Base-by-base conservation (phyloP, 805 yeast genomes). In the Nakazawaea pomicola region DNA sequence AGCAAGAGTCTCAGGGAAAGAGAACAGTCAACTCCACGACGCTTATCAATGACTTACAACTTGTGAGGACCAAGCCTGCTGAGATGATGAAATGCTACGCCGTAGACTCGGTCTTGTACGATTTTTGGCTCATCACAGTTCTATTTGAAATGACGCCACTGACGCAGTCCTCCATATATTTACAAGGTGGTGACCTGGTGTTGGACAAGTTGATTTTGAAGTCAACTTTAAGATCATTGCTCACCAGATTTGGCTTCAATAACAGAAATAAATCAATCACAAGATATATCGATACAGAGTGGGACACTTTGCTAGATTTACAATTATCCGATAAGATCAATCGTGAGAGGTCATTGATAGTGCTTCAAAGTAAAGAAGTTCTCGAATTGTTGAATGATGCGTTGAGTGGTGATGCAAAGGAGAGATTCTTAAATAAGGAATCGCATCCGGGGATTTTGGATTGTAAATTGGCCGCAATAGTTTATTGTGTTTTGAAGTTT, bases 41-140 rank as follows among this genome's bases (percentile, higher is more conserved):
- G 0, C 49, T 62, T 5, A 58, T 70, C 17, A 61, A 64, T 33
- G 64, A 68, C 12, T 53, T 67, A 19, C 58, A 65, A 31, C 40
- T 57, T 11, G 48, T 66, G 1, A 58, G 64, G 7, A 55, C 65
- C 1, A 43, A 50, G 1, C 49, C 57, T 4, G 52, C 58, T 7
- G 68, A 69, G 38, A 35, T 51, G 29, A 53, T 69, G 61, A 53
- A 62, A 50, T 62, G 57, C 41, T 54, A 61, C 18, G 53, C 75
- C 40, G 49, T 77, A 4, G 82, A 79, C 44, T 59, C 63, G 8
- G 61, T 65, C 16, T 48, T 78, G 3, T 70, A 70, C 46, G 83
- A 78, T 49, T 62, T 67, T n/a, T 77, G 76, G 74, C 51, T 72
- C 17, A 48, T 61, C 0, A 53, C 57, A 4, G 49, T 61, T 2